Percentiles rank a stretch among this genome's conserved stretches.
Evolutionary conservation across 148 eudicot species (phyloP).

Genomic region (Rhododendron molle): DNA sequence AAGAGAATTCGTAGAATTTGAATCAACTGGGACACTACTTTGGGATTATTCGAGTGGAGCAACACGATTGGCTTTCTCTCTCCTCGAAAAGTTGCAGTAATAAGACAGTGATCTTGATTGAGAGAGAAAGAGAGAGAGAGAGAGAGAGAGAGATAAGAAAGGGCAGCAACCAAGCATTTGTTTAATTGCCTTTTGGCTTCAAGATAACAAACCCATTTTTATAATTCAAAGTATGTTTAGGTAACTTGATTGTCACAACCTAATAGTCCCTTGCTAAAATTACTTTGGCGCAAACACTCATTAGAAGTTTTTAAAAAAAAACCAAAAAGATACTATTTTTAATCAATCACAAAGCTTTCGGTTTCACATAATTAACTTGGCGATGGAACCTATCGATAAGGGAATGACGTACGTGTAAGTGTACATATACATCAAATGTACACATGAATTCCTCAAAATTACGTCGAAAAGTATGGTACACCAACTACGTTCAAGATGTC

Average conservation of each 20-base stretch:
- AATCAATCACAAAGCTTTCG: too few species aligned
- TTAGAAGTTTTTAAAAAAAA: too few species aligned
- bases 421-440: too few species aligned
- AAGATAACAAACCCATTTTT: neutral
- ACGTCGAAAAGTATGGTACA: too few species aligned
- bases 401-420: too few species aligned
- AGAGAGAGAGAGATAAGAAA: too few species aligned
- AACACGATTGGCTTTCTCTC: neutral
- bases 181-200: neutral
- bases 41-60: neutral
- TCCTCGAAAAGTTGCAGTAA: neutral
- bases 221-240: neutral
- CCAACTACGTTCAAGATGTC: neutral
- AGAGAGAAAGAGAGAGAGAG: too few species aligned
- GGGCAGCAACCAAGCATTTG: neutral
- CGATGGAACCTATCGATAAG: too few species aligned
- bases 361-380: neutral
- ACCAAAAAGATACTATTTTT: too few species aligned
- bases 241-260: neutral
- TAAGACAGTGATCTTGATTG: neutral
- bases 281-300: neutral
- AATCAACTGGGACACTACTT: neutral
- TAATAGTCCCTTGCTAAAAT: neutral
- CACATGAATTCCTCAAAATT: too few species aligned
- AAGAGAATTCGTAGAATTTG: neutral